Base-by-base conservation (phyloP, 306 rosid species). In the Vigna hirtella region DNA sequence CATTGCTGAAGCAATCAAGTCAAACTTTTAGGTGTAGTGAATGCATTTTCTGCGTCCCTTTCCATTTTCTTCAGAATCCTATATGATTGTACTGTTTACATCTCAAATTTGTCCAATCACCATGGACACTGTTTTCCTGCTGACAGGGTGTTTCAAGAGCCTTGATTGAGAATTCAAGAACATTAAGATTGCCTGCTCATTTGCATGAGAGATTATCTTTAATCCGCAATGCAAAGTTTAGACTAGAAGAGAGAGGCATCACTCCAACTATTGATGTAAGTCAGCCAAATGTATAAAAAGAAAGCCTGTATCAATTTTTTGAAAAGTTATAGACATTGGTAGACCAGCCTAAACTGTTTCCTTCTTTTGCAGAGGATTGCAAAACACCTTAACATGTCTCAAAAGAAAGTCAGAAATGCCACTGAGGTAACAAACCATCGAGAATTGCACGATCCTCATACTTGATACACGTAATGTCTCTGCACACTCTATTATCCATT, bases 191-290 rank as follows among this genome's bases (percentile, higher is more conserved):
- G 81, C 99, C 99, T 5, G 81, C 83, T 68, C 85, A 91, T 86
- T 77, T 95, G 88, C 99, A 95, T 28, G 97, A 95, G 80, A 91
- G 99, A 72, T 86, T 95, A 83, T 89, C 96, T 62, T 83, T 88
- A 73, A 95, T 95, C 87, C 92, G 89, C 79, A 95, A 87, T 58
- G 99, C 99, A 43, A 90, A 95, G 80, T 47, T 83, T 70, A 88
- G 81, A 77, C 83, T 95, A 79, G 85, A 91, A 87, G 94, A 90
- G 78, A 93, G 86, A 81, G 99, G 99, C 88, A 77, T 95, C 74
- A 84, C 92, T 78, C 98, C 99, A 75, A 89, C 99, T 48, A 66
- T 95, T 73, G 98, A 93, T 81, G 99, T 91, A 91, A 91, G 98
- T 88, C 14, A 53, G 62, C 69, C 17, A 73, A 73, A 63, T 73